Evolutionary conservation across 148 eudicot species (phyloP).

Genomic region (Hydrangea macrophylla): DNA sequence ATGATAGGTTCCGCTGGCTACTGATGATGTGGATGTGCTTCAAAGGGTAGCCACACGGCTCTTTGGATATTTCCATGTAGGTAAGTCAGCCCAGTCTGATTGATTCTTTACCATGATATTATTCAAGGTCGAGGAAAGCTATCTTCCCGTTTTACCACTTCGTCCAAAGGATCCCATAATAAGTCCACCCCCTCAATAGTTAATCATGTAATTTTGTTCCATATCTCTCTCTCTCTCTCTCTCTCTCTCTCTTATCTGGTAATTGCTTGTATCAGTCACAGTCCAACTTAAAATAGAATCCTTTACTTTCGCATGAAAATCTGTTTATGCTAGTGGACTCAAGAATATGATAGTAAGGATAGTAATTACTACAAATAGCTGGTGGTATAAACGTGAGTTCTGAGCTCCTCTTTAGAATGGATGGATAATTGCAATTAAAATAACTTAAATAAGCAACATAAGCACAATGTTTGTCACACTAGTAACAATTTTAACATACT

Average conservation of each 20-base stretch:
- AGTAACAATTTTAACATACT: background rate
- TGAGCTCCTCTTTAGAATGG: background rate
- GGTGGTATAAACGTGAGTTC: background rate
- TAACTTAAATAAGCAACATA: background rate
- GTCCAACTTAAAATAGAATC: background rate
- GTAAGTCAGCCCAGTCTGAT: constrained; percentile 28
- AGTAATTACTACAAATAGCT: background rate
- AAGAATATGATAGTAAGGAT: background rate
- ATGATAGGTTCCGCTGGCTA: constrained; percentile 75
- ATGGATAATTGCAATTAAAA: background rate
- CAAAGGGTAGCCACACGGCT: constrained; percentile 69
- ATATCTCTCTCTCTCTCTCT: background rate
- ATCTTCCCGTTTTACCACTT: background rate
- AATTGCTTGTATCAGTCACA: background rate
- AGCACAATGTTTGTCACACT: too few species aligned
- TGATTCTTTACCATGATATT: background rate
- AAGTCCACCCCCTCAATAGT: too few species aligned
- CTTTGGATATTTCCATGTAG: constrained; percentile 63
- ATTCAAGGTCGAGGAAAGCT: background rate
- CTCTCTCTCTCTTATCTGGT: background rate
- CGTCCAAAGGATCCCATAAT: background rate
- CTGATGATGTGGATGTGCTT: constrained; percentile 78
- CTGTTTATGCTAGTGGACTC: background rate
- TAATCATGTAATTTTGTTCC: background rate
- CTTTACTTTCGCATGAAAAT: background rate